Percentiles rank a stretch among this genome's conserved stretches.
These are phyloP conservation scores for Laburnicola sp. DNA, from an alignment of 2,329 filamentous ascomycete genomes.

Conservation along the genomic window DNA sequence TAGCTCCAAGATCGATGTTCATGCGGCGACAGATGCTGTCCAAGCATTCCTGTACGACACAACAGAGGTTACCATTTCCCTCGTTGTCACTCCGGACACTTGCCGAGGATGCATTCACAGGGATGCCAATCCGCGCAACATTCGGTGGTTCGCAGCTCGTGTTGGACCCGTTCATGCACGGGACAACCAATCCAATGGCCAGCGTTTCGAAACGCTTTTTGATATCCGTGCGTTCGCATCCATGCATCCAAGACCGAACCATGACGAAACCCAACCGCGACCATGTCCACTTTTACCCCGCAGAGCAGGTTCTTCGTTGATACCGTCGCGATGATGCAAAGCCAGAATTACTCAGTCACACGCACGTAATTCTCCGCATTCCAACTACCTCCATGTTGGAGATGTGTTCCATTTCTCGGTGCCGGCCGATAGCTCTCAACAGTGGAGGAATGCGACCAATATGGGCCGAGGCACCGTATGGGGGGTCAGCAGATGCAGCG, in stretches of 20 bases:
- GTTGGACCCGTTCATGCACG: constrained; percentile 24
- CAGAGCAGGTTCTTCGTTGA: not conserved
- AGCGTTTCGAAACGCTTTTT: constrained; percentile 22
- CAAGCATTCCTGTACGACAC: constrained; percentile 19
- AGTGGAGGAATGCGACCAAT: constrained; percentile 17
- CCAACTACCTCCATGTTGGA: constrained; percentile 9
- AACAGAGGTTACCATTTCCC: not conserved
- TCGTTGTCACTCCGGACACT: constrained; percentile 7
- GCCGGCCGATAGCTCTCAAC: constrained; percentile 15
- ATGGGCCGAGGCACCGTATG: constrained; percentile 15
- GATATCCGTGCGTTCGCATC: constrained; percentile 9
- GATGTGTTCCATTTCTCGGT: constrained; percentile 17
- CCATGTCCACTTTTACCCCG: constrained; percentile 19
- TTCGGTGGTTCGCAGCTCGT: constrained; percentile 19
- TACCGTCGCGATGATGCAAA: constrained; percentile 1
- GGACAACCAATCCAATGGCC: constrained; percentile 17
- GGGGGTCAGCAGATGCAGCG: constrained; percentile 24
- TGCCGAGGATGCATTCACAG: constrained; percentile 8
- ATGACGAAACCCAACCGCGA: constrained; percentile 20
- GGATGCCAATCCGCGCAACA: constrained; percentile 21
- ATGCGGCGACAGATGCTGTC: not conserved
- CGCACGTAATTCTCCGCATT: constrained; percentile 11
- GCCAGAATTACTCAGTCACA: too few species aligned
- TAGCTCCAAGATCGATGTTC: constrained; percentile 6
- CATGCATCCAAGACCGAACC: constrained; percentile 1